Base-by-base conservation (phyloP, 192 early-diverging fungal genomes). In the Allomyces macrogynus region DNA sequence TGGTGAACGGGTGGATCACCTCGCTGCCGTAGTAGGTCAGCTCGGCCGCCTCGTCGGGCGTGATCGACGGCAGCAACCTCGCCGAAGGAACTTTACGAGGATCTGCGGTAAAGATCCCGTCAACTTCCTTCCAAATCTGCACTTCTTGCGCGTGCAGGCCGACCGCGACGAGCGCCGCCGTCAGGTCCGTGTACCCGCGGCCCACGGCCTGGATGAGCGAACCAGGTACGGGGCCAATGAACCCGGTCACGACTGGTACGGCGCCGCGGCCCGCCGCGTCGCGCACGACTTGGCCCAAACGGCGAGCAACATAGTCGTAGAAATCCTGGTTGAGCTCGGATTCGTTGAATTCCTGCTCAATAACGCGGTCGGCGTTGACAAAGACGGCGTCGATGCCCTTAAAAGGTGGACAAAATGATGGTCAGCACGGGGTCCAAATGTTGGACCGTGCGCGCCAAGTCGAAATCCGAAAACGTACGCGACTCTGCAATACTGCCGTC, bases 61-160 rank as follows among this genome's bases (percentile, higher is more conserved):
- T 89, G 76, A 99, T 99, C 65, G 89, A 84, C 26, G 86, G 80
- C 54, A 99, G 81, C 61, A 94, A 75, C 23, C 87, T 78, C 2
- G 95, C 95, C 20, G 77, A 67, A 24, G 84, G 86, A 23, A 90
- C 95, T 71, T 99, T 99, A 65, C 95, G 89, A 12, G 95, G 95
- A 69, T 99, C 95, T 5, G 94, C 95, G 0, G 93, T 99, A 69
- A 95, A 99, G 67, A 99, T 99, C 61, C 95, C 95, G 66, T 99
- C 95, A 8, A 99, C 95, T 68, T 99, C 95, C 72, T 99, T 99
- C 92, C 92, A 99, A 18, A 99, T 89, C 72, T 99, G 95, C 67
- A 99, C 81, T 67, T 99, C 95, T 61, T 86, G 79, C 16, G 94
- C 94, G 62, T 78, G 71, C 7, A 93, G 68, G 10, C 85, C 95